phyloP scores from a whole-genome alignment of 352 stramenopile genomes.

The Pseudoperonospora humuli region DNA sequence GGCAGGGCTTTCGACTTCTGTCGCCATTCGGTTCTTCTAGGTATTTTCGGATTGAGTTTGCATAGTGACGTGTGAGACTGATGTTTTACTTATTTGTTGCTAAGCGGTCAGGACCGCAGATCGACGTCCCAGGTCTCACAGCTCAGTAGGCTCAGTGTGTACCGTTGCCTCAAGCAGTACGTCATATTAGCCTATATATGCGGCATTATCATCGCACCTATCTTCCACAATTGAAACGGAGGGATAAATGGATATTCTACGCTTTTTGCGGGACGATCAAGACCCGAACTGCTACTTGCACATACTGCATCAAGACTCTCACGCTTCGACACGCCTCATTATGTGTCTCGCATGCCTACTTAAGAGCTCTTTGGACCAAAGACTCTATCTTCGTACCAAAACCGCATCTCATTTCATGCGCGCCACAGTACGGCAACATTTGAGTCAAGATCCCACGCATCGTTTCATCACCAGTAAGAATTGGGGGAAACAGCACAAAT shows the following conservation, averaged over 20 bases:
- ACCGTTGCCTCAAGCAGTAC: constrained; percentile 2
- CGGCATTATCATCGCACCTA: constrained; percentile 4
- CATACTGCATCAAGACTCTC: constrained; percentile 7
- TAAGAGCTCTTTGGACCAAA: constrained; percentile 1
- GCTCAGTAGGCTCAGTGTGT: constrained; percentile 2
- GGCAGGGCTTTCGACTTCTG: constrained; percentile 28
- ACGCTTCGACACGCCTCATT: constrained; percentile 11
- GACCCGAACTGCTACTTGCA: constrained; percentile 6
- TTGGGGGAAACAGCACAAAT: background rate
- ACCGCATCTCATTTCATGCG: constrained; percentile 18
- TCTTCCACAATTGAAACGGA: constrained; percentile 3
- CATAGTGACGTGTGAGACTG: background rate
- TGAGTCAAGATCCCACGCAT: constrained; percentile 1
- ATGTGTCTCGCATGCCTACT: constrained; percentile 3
- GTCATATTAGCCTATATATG: constrained; percentile 28
- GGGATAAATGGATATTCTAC: constrained; percentile 5
- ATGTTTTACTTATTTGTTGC: constrained; percentile 3
- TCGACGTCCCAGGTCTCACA: background rate
- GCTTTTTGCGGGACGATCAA: constrained; percentile 4
- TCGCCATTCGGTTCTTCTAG: constrained; percentile 49
- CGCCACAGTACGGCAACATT: background rate
- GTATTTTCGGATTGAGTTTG: background rate
- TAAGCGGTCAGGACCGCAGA: constrained; percentile 4
- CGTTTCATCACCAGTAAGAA: constrained; percentile 7
- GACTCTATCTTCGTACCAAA: background rate